Conservation (phyloP, 768 basidiomycete genomes). For the Panaeolus papilionaceus region DNA sequence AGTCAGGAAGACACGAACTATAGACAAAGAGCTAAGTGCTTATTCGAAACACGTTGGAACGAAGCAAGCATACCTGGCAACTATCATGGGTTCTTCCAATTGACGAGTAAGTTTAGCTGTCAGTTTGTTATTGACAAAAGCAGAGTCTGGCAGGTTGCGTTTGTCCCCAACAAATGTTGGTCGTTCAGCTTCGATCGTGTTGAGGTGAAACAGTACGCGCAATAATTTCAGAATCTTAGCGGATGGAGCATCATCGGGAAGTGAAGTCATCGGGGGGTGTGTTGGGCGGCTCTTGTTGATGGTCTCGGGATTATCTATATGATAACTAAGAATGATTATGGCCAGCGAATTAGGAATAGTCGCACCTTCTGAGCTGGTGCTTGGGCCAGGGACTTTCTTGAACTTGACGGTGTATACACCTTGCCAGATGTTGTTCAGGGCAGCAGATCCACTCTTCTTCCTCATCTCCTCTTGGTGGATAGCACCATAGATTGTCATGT, state of each 20-base stretch:
- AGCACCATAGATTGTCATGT: slow-evolving; percentile 95
- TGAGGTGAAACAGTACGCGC: slow-evolving; percentile 85
- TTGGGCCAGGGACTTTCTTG: slow-evolving; percentile 89
- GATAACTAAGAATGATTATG: background rate
- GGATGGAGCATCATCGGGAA: slow-evolving; percentile 85
- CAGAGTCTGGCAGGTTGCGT: slow-evolving; percentile 73
- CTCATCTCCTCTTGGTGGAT: slow-evolving; percentile 91
- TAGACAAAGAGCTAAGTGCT: background rate
- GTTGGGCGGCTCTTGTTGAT: slow-evolving; percentile 63
- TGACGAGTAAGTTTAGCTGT: slow-evolving; percentile 98
- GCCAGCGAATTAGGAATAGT: background rate
- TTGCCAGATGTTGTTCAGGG: slow-evolving; percentile 84
- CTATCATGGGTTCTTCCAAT: slow-evolving; percentile 98
- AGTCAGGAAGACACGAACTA: slow-evolving; percentile 95
- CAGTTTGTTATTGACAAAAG: slow-evolving; percentile 97
- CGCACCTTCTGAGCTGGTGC: slow-evolving; percentile 66
- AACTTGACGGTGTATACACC: slow-evolving; percentile 92
- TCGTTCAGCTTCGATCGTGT: slow-evolving; percentile 75
- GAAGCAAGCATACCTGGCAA: slow-evolving; percentile 75
- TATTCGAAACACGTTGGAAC: background rate
- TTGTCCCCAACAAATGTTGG: slow-evolving; percentile 53
- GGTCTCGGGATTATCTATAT: slow-evolving; percentile 38
- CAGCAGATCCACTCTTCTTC: slow-evolving; percentile 68
- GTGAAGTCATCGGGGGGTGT: slow-evolving; percentile 73
- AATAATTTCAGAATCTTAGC: slow-evolving; percentile 91